These are phyloP conservation scores for Aechmea fasciata DNA, from an alignment of 176 grass and related monocot species.

Conservation along the genomic window DNA sequence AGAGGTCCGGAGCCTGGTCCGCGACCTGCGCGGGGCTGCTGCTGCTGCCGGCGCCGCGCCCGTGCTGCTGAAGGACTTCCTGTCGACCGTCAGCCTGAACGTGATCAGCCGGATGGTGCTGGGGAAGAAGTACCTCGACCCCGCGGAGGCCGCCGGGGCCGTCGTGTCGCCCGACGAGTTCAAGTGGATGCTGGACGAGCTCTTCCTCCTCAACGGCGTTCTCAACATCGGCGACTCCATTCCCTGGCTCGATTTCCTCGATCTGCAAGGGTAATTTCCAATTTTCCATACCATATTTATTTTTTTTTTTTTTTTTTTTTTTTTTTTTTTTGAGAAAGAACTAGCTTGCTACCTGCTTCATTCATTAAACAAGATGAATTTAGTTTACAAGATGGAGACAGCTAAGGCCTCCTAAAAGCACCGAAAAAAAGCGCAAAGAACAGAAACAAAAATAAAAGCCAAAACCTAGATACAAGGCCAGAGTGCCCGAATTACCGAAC, in stretches of 20 bases:
- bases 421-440: no score
- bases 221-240: conserved; percentile 92
- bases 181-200: conserved; percentile 82
- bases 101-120: conserved; percentile 86
- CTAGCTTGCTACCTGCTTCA: no score
- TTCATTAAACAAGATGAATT: no score
- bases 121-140: conserved; percentile 73
- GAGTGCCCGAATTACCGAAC: no score
- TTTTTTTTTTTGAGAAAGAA: no score
- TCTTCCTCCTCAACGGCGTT: conserved; percentile 86
- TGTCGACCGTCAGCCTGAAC: conserved; percentile 60
- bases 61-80: conserved; percentile 63
- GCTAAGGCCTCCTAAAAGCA: no score
- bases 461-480: no score
- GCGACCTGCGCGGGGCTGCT: conserved; percentile 5
- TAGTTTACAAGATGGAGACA: no score
- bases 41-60: neutral
- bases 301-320: no score
- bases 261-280: conserved; percentile 34
- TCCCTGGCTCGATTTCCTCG: conserved; percentile 67
- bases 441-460: no score
- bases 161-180: conserved; percentile 65
- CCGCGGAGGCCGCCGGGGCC: conserved; percentile 2
- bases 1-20: conserved; percentile 27
- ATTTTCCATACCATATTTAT: neutral